Evolutionary conservation across 1,139 yeast species (phyloP).

Genomic region (Pneumocystis jirovecii): DNA sequence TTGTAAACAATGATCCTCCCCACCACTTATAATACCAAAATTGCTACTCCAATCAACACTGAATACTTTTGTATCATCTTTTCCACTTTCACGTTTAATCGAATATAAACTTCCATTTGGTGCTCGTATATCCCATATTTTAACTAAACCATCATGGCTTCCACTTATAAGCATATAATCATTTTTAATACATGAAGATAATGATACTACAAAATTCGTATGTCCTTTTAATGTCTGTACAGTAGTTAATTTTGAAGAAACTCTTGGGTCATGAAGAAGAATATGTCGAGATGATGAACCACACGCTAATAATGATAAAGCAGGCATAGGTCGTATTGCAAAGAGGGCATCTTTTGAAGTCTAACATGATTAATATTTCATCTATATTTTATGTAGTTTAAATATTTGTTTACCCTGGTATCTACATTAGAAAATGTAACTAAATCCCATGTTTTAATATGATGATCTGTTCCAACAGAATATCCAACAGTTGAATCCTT

Average conservation of each 20-base stretch:
- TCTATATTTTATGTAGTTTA: background rate
- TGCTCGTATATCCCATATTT: constrained; percentile 91
- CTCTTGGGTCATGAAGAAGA: constrained; percentile 80
- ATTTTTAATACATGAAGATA: constrained; percentile 58
- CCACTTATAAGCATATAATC: constrained; percentile 75
- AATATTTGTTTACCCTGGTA: constrained; percentile 42
- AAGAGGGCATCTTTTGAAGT: constrained; percentile 74
- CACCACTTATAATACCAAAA: constrained; percentile 82
- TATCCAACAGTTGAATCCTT: constrained; percentile 69
- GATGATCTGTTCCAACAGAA: constrained; percentile 90
- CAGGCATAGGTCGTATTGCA: constrained; percentile 54
- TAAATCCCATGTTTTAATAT: constrained; percentile 90
- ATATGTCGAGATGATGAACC: constrained; percentile 96
- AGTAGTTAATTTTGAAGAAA: constrained; percentile 30
- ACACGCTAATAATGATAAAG: constrained; percentile 56
- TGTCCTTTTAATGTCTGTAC: constrained; percentile 73
- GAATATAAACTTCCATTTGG: constrained; percentile 37
- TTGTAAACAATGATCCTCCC: constrained; percentile 84
- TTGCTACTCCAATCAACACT: constrained; percentile 72
- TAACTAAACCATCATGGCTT: constrained; percentile 88
- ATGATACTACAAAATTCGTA: constrained; percentile 71
- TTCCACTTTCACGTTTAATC: constrained; percentile 24
- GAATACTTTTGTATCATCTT: constrained; percentile 37
- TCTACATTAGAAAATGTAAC: constrained; percentile 71
- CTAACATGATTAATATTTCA: constrained; percentile 2